Evolutionary conservation across 768 basidiomycete genomes (phyloP), one percentile per base, ranked within the genome.

Genomic region (Naematelia aurantialba): DNA sequence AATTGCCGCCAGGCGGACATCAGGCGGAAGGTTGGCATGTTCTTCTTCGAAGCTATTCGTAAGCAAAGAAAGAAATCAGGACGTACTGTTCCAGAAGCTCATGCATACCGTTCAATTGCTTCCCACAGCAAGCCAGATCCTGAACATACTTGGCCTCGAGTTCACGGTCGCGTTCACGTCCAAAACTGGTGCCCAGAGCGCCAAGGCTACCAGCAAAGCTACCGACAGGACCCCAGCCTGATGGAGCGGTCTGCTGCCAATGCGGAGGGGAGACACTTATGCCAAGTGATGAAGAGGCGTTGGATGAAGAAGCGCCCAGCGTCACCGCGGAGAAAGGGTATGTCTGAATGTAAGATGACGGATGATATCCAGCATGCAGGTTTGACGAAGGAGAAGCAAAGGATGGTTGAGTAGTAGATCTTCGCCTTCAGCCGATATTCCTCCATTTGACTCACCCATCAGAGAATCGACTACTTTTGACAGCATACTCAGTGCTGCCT

Each of bases 71-170:
- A 51, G n/a, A 24, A 22, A 44, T 1, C 10, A 22, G 21, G 12
- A 75, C 75, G 69, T 52, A 76, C 74, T 77, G 76, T 47, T 77
- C 74, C 5, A 77, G 57, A 53, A 77, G 50, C 55, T 77, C 76
- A 59, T 77, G 76, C 56, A 77, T 44, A 5, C 76, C 72, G 13
- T 67, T 69, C 59, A 77, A 49, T 45, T 68, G 66, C 49, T 61
- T 62, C 39, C 74, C 74, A 58, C 76, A 77, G 58, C 76, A 77
- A 21, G 56, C 63, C 48, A 77, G 75, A 61, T 75, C 72, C 45
- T 63, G 60, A 5, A 73, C 73, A 55, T 71, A 77, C 46, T 60
- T 62, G 24, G 74, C 72, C 53, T 77, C 76, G 55, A 77, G 48
- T 56, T 77, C 68, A 42, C 76, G 55, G 49, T 70, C 69, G 24